Base-by-base conservation (phyloP, 331 rosid species). In the Rhamnella rubrinervis region DNA sequence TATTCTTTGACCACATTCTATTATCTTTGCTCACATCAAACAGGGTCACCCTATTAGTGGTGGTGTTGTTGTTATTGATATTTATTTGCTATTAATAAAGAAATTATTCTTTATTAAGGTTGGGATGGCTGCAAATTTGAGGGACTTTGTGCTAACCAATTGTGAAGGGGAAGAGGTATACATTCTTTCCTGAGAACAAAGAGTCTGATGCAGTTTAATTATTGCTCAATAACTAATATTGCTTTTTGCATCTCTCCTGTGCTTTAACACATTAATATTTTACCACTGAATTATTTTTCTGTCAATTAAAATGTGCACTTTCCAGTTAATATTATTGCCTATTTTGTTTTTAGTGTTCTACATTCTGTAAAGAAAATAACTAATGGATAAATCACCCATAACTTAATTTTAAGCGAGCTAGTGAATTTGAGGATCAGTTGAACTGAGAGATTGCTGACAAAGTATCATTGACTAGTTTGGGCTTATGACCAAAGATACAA, bases 81-180 rank as follows among this genome's bases (percentile, higher is more conserved):
- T 31, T 31, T 4, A 7, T 73, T 61, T 47, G 49, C 31, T 52
- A 47, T 39, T 65, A 63, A 71, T 67, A 60, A 20, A 37, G 50
- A 67, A 61, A 61, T 82, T 61, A 57, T 51, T 50, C 65, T 46
- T 58, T 74, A 59, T 76, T 39, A 82, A 93, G 98, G 88, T 88
- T 60, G 97, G 91, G 59, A 88, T 93, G 96, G 98, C 98, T 76
- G 97, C 96, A 72, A 93, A 93, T 80, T 81, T 90, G 85, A 76
- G 78, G 70, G 92, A 91, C 70, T 88, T 82, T 83, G 87, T 88
- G 76, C 83, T 88, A 51, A 91, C 96, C 44, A 73, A 88, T 81
- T 84, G 68, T 78, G 80, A 82, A 51, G 96, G 98, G 68, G 75
- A 88, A 68, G 96, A 88, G 98, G 98, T 85, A 82, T 81, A 47